A percentile compares a stretch with the other conserved stretches of the same genome.
phyloP scores from a whole-genome alignment of 768 basidiomycete genomes.

The Tremella fuciformis region DNA sequence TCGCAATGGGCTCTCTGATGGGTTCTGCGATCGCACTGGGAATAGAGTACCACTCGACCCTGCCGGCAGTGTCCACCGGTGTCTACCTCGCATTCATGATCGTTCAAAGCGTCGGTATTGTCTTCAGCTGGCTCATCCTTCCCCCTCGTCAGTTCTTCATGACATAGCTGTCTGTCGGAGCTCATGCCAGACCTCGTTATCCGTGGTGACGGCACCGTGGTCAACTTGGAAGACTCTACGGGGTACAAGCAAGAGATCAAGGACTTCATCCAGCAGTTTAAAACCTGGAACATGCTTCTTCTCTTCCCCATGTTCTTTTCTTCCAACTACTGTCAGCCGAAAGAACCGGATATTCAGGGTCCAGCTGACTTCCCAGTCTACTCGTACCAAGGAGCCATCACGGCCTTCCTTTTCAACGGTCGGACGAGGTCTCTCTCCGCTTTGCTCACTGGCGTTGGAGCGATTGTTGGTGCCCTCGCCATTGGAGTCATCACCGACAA shows the following conservation, averaged over 20 bases:
- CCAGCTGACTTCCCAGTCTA: conserved; percentile 44
- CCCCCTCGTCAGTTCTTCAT: conserved; percentile 49
- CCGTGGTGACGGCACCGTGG: conserved; percentile 55
- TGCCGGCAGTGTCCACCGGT: conserved; percentile 53
- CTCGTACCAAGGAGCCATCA: conserved; percentile 55
- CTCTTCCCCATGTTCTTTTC: conserved; percentile 57
- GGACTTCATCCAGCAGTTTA: conserved; percentile 48
- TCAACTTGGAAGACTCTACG: conserved; percentile 51
- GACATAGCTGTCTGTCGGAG: neutral
- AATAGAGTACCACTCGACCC: conserved; percentile 54
- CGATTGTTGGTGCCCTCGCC: conserved; percentile 55
- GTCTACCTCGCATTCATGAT: conserved; percentile 54
- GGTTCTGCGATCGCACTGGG: conserved; percentile 73
- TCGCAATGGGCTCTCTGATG: conserved; percentile 63
- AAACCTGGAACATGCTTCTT: conserved; percentile 55
- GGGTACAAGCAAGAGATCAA: conserved; percentile 32
- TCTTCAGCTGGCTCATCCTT: conserved; percentile 52
- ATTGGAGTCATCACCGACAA: conserved; percentile 56
- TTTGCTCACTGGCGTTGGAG: conserved; percentile 53
- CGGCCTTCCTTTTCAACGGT: conserved; percentile 54
- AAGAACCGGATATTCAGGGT: no score
- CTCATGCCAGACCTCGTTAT: conserved; percentile 41
- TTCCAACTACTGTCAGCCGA: conserved; percentile 51
- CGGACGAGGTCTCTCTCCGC: conserved; percentile 56
- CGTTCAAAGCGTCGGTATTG: conserved; percentile 56